Evolutionary conservation across 306 rosid genomes (phyloP), one percentile per base, ranked within the genome.

Genomic region (Rubus parviflorus): DNA sequence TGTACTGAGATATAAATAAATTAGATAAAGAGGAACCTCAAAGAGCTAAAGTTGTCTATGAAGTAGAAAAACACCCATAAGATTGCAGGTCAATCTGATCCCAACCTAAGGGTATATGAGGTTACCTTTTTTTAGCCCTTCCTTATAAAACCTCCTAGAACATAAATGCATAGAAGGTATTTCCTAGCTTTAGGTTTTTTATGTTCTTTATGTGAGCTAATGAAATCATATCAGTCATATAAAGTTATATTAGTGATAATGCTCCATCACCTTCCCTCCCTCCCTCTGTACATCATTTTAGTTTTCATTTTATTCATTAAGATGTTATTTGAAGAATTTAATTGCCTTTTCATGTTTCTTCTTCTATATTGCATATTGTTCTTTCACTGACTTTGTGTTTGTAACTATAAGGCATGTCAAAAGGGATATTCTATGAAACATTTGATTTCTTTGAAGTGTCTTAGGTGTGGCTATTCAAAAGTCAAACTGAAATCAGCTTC

Each of bases 381-480:
- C 30, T n/a, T 57, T 73, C 19, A 25, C 68, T n/a, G n/a, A n/a
- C n/a, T 58, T 74, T 58, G 37, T 23, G 51, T n/a, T 43, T n/a
- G n/a, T 7, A n/a, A 46, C 2, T 23, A 20, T 53, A 57, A 41
- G 54, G 37, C 62, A 23, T 58, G 16, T 43, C 68, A 43, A 23
- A 74, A 58, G 6, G 68, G 68, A 58, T 74, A 14, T 58, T 30
- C 25, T 7, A n/a, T 41, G 68, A 43, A 74, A 30, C 46, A 73
- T 56, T 58, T 58, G 52, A 58, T 62, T 19, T 47, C 68, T 8
- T 14, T 35, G 43, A 7, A 56, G 2, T 72, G 37, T 53, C 17
- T 53, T 52, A 72, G 25, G 13, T 64, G 45, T 17, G 47, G 45
- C 15, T 38, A 40, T 25, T 40, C 45, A 37, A 35, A 62, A 64